Evolutionary conservation across 1,284 basidiomycete genomes (phyloP), one percentile per base, ranked within the genome.

Genomic region (Coniferiporia weirii): DNA sequence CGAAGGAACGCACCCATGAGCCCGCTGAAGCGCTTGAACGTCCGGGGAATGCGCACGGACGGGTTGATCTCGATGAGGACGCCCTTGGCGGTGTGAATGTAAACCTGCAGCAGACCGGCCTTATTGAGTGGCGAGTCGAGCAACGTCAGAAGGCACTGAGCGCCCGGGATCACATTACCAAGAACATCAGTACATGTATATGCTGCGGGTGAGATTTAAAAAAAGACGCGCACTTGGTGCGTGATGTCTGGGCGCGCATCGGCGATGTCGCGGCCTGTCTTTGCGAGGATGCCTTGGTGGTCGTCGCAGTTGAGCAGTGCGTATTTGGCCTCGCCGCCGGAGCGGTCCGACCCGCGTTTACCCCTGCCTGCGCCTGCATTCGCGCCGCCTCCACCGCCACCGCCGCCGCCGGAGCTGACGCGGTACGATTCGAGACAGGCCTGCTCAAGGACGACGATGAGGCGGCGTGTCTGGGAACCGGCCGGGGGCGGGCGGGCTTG

Each of bases 31-130:
- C 96, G 87, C 77, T 99, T 99, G 76, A 99, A 99, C 6, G 96
- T 99, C 64, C 96, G 81, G 9, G 96, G 96, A 68, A 99, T 99
- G 63, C 96, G 84, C 32, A 99, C 95, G 73, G 93, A 91, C 5
- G 96, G 96, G 73, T 99, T 98, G 65, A 99, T 94, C 75, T 99
- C 97, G 72, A 99, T 99, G 52, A 99, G 83, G 17, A 97, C 93
- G 51, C 95, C 95, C 69, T 91, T 93, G 27, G 94, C 91, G 6
- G 96, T 99, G 77, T 98, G 96, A 63, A 99, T 98, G 77, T 97
- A 99, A 34, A 99, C 95, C 74, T 99, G 96, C 7, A 99, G 83
- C 36, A 94, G 75, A 10, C 96, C 96, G 3, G 96, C 93, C 76
- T 98, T 98, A 83, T 99, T 99, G 57, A 99, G 78, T 0, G 96